Evolutionary conservation across 108 stramenopile species (phyloP).

Genomic region (Chaetoceros tenuissimus): DNA sequence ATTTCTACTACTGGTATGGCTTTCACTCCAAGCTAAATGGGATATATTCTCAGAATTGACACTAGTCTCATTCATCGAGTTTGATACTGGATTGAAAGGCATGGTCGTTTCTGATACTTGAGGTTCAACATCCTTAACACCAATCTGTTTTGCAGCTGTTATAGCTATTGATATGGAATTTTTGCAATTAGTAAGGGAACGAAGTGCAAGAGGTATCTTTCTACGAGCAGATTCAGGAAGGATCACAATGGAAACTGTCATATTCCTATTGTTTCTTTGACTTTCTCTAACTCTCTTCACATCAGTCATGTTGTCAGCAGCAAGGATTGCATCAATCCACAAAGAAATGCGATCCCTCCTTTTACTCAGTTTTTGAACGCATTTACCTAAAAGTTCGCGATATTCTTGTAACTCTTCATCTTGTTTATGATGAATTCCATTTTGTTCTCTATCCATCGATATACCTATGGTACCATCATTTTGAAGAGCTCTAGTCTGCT

Average conservation of each 20-base stretch:
- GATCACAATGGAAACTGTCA: neutral
- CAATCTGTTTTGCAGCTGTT: neutral
- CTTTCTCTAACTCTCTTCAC: neutral
- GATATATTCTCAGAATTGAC: too few species aligned
- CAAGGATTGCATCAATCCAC: constrained; percentile 34
- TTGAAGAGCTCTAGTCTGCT: constrained; percentile 13
- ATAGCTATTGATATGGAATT: neutral
- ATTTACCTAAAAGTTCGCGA: neutral
- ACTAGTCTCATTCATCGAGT: too few species aligned
- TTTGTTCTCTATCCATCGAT: constrained; percentile 6
- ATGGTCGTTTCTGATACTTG: too few species aligned
- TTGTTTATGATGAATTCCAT: too few species aligned
- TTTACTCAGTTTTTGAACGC: constrained; percentile 9
- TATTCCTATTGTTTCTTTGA: neutral
- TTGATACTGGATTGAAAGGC: too few species aligned
- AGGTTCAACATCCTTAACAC: neutral
- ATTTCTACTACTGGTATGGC: too few species aligned
- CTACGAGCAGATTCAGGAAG: neutral
- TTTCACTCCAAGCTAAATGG: too few species aligned
- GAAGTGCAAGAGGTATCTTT: neutral
- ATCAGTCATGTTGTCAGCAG: constrained; percentile 16
- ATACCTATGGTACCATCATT: constrained; percentile 24
- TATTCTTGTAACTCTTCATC: neutral
- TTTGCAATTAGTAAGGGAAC: neutral
- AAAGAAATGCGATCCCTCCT: constrained; percentile 13